phyloP scores from a whole-genome alignment of 495 filamentous ascomycete species.

The Penicillium verhagenii region DNA sequence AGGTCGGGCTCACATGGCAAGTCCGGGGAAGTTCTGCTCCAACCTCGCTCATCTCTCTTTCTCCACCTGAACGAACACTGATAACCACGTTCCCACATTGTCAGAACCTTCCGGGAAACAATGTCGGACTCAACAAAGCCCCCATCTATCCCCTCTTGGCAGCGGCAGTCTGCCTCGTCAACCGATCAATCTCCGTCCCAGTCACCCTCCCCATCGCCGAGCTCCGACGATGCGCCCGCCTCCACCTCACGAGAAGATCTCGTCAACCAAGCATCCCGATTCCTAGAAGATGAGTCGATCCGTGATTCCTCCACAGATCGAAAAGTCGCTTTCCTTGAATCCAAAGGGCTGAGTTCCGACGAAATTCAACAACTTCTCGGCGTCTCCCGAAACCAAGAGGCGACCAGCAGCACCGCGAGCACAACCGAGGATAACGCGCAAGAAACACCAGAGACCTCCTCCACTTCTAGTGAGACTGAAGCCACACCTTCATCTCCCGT shows the following conservation, averaged over 20 bases:
- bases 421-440: conserved; percentile 18
- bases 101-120: neutral
- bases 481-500: conserved; percentile 13
- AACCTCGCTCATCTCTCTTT: neutral
- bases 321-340: conserved; percentile 75
- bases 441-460: conserved; percentile 13
- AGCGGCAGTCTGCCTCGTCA: conserved; percentile 25
- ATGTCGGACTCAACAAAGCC: conserved; percentile 42
- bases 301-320: conserved; percentile 64
- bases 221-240: conserved; percentile 34
- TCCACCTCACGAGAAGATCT: conserved; percentile 41
- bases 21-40: conserved; percentile 5
- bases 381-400: conserved; percentile 39
- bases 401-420: conserved; percentile 23
- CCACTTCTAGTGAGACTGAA: conserved; percentile 17
- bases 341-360: conserved; percentile 67
- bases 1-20: conserved; percentile 8
- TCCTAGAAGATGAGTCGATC: conserved; percentile 79
- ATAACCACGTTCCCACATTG: neutral
- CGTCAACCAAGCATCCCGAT: conserved; percentile 69
- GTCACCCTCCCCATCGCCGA: conserved; percentile 29
- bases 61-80: too few species aligned
- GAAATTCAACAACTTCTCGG: conserved; percentile 70
- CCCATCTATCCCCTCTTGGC: conserved; percentile 50
- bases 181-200: conserved; percentile 21